These are phyloP conservation scores for Boletus coccyginus DNA, from an alignment of 768 basidiomycete genomes.

Conservation along the genomic window DNA sequence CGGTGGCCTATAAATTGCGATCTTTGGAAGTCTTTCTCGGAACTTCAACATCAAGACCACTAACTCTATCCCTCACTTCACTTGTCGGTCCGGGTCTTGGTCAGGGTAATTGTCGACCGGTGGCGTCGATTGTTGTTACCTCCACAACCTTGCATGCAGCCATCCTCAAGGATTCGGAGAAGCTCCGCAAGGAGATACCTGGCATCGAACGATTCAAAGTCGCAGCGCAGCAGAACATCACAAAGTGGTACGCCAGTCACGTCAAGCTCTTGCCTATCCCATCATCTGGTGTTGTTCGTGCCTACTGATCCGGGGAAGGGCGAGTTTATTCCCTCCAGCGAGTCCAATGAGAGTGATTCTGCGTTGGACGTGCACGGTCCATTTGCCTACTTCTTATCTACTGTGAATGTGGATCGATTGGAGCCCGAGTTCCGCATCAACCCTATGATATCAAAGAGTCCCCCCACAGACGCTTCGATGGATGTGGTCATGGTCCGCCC, in stretches of 20 bases:
- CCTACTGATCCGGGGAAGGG: conserved; percentile 57
- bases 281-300: conserved; percentile 42
- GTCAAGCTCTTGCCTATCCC: conserved; percentile 55
- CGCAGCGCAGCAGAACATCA: conserved; percentile 74
- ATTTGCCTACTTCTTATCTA: conserved; percentile 83
- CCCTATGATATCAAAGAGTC: conserved; percentile 52
- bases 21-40: conserved; percentile 54
- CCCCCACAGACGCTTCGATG: conserved; percentile 48
- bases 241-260: conserved; percentile 63
- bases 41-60: conserved; percentile 35
- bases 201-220: conserved; percentile 84
- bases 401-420: conserved; percentile 80
- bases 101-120: conserved; percentile 16
- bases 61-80: conserved; percentile 56
- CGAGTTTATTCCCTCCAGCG: conserved; percentile 46
- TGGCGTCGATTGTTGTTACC: conserved; percentile 75
- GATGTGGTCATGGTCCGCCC: conserved; percentile 82
- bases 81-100: conserved; percentile 29
- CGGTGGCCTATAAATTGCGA: conserved; percentile 45
- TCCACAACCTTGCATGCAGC: conserved; percentile 85
- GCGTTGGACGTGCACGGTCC: conserved; percentile 64
- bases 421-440: conserved; percentile 80
- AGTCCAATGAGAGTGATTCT: conserved; percentile 32
- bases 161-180: conserved; percentile 81
- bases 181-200: conserved; percentile 63